Evolutionary conservation across 306 rosid genomes (phyloP), one percentile per base, ranked within the genome.

Genomic region (Pterocarpus santalinus): DNA sequence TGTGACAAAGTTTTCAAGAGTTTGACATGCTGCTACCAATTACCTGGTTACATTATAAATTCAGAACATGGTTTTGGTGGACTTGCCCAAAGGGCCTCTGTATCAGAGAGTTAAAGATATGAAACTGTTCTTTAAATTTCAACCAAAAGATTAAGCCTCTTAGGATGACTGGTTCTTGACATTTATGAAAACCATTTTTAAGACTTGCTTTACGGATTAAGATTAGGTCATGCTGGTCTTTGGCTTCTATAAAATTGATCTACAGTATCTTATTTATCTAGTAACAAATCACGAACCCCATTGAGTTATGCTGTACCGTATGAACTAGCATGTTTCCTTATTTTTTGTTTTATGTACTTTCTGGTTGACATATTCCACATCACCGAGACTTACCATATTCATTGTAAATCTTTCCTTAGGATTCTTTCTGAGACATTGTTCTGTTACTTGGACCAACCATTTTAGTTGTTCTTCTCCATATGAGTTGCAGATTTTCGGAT

Each of bases 391-490:
- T 82, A 87, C 86, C 90, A 81, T 74, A 75, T 87, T 85, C 88
- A 87, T 81, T 14, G 88, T 16, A 16, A 34, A 28, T 67, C 88
- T 81, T 11, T 81, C 79, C 36, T 75, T 81, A 10, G 85, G 83
- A 75, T 87, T 84, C 90, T 78, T 87, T 81, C 67, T 78, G 74
- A 87, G 86, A 71, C 90, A 87, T 69, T 81, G 6, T 61, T 84
- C 88, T 49, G 83, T 81, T 51, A 84, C 86, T 78, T 81, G 88
- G 75, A 87, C 78, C 77, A 87, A 60, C 68, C 82, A 78, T 10
- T 22, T 47, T 58, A 87, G 88, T 17, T 87, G 71, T 17, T 79
- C 81, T 49, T 84, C 84, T 73, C 81, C 90, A 66, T 64, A 85
- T 67, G 85, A 81, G 78, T 78, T 65, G 80, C 75, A 35, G 77